Percentiles rank a stretch among this genome's conserved stretches.
Conservation (phyloP, 208 protist species). For the Leishmania amazonensis region DNA sequence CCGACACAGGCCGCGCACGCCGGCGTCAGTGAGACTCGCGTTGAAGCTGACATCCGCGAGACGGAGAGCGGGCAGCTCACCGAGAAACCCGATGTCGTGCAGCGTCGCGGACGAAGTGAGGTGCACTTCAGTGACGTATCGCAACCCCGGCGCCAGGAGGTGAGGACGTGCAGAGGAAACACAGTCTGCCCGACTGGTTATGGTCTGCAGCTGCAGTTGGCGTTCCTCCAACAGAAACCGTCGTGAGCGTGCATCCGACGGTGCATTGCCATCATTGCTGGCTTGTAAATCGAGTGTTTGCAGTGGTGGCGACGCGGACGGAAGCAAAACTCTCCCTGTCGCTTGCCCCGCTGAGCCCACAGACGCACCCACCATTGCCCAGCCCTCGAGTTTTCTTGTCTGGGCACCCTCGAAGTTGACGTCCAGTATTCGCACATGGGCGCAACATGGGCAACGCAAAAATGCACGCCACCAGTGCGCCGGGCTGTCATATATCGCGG, state of each 20-base stretch:
- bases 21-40: constrained; percentile 3
- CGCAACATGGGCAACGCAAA: background rate
- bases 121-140: constrained; percentile 10
- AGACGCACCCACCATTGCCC: background rate
- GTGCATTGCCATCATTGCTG: background rate
- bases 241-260: background rate
- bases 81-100: constrained; percentile 9
- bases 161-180: constrained; percentile 1
- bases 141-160: background rate
- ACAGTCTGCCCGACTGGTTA: background rate
- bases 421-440: background rate
- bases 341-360: background rate
- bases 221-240: background rate
- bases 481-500: background rate
- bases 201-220: background rate
- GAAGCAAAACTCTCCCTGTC: background rate
- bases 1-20: constrained; percentile 7
- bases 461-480: background rate
- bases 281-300: background rate
- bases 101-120: constrained; percentile 2
- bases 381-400: background rate
- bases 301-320: background rate
- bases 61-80: constrained; percentile 5
- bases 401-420: constrained; percentile 15
- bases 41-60: constrained; percentile 13